These are phyloP conservation scores for Calamus simplicifolius DNA, from an alignment of 176 grass and related monocot genomes.

Conservation along the genomic window DNA sequence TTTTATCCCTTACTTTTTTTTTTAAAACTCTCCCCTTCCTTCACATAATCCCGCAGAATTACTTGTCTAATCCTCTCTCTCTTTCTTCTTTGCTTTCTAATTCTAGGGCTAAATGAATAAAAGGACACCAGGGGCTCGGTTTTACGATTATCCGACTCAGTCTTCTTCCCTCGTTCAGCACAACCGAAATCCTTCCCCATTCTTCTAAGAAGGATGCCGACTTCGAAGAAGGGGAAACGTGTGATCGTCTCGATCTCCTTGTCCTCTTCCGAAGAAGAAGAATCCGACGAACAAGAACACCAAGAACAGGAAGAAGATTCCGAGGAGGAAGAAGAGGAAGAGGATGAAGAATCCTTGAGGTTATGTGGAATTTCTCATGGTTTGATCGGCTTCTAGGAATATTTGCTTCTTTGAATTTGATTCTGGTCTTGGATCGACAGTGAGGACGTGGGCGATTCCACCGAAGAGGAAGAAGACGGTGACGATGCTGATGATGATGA, in stretches of 20 bases:
- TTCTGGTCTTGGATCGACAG: neutral
- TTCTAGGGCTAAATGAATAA: no score
- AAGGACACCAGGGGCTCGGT: no score
- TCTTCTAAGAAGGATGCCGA: neutral
- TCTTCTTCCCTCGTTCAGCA: no score
- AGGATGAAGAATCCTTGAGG: slow-evolving; percentile 3
- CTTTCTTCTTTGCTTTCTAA: no score
- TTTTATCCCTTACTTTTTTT: no score
- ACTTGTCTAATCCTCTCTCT: no score
- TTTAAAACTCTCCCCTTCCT: no score
- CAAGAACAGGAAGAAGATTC: slow-evolving; percentile 2
- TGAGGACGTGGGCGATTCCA: no score
- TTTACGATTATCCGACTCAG: no score
- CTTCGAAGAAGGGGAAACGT: slow-evolving; percentile 1
- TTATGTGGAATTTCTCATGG: neutral
- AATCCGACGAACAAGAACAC: slow-evolving; percentile 29
- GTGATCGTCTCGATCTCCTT: slow-evolving; percentile 37
- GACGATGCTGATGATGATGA: neutral
- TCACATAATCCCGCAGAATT: no score
- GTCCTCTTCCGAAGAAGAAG: slow-evolving; percentile 27
- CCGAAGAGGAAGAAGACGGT: no score
- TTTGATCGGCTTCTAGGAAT: neutral
- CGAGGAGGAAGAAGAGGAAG: slow-evolving; percentile 28
- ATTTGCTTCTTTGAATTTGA: neutral
- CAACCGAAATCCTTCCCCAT: no score